A percentile compares a stretch with the other conserved stretches of the same genome.
phyloP scores from a whole-genome alignment of 1,139 yeast genomes.

The Cylindricascospora bacillispora region DNA sequence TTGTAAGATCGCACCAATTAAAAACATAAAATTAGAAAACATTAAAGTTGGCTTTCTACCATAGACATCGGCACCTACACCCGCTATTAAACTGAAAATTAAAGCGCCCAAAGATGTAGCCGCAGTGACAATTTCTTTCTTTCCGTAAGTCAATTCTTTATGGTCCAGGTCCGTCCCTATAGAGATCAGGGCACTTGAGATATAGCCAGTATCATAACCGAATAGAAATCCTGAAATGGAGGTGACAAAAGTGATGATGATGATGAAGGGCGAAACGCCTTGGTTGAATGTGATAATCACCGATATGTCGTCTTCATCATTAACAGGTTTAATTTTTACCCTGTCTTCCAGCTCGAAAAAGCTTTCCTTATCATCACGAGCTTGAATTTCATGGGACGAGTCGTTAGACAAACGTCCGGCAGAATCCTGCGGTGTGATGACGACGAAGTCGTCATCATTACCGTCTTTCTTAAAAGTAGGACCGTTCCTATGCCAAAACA shows the following conservation, averaged over 20 bases:
- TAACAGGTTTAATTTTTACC: conserved; percentile 26
- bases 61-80: conserved; percentile 61
- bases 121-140: conserved; percentile 83
- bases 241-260: conserved; percentile 61
- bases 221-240: conserved; percentile 93
- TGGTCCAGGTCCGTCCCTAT: conserved; percentile 62
- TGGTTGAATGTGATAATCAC: conserved; percentile 31
- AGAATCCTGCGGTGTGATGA: too few relatives aligned
- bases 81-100: conserved; percentile 64
- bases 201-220: conserved; percentile 94
- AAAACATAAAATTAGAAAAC: conserved; percentile 66
- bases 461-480: too few relatives aligned
- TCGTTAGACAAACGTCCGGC: too few relatives aligned
- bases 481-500: too few relatives aligned
- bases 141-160: conserved; percentile 48
- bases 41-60: conserved; percentile 77
- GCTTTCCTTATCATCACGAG: neutral
- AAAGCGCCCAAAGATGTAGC: conserved; percentile 92
- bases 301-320: conserved; percentile 32
- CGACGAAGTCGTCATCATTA: too few relatives aligned
- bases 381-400: too few relatives aligned
- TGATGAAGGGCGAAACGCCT: conserved; percentile 50
- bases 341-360: conserved; percentile 9
- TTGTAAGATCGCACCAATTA: conserved; percentile 75
- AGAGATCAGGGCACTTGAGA: conserved; percentile 80